Evolutionary conservation across 192 early-diverging fungal species (phyloP).

Genomic region (Backusella liffmaniae): DNA sequence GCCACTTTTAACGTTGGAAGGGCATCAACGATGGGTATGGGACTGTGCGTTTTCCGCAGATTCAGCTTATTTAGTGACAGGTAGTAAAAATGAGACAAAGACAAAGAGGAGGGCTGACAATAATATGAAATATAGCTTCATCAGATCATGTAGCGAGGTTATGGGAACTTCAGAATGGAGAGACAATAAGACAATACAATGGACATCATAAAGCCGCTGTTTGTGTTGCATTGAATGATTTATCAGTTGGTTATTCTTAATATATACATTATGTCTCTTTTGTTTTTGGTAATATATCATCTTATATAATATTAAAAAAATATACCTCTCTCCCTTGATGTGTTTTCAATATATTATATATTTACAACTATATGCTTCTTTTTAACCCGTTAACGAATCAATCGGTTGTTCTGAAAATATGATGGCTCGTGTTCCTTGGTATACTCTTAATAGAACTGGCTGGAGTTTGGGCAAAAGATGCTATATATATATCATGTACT

Average conservation of each 20-base stretch:
- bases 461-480: constrained; percentile 48
- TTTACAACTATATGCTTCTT: neutral
- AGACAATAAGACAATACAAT: constrained; percentile 84
- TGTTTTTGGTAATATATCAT: neutral
- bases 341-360: too few relatives aligned
- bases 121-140: constrained; percentile 49
- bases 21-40: constrained; percentile 92
- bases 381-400: neutral
- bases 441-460: constrained; percentile 46
- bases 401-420: constrained; percentile 43
- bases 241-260: constrained; percentile 44
- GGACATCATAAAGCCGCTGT: constrained; percentile 89
- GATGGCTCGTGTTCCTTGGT: constrained; percentile 50
- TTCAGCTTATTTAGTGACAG: constrained; percentile 87
- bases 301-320: neutral
- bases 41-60: constrained; percentile 90
- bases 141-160: constrained; percentile 81
- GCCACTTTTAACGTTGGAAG: constrained; percentile 72
- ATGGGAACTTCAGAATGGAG: constrained; percentile 78
- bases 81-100: constrained; percentile 1
- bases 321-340: neutral
- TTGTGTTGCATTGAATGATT: constrained; percentile 84
- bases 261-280: neutral
- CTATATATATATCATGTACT: constrained; percentile 18
- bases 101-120: neutral